These are phyloP conservation scores for Xylariaceae sp. DNA, from an alignment of 2,329 filamentous ascomycete species.

Conservation along the genomic window DNA sequence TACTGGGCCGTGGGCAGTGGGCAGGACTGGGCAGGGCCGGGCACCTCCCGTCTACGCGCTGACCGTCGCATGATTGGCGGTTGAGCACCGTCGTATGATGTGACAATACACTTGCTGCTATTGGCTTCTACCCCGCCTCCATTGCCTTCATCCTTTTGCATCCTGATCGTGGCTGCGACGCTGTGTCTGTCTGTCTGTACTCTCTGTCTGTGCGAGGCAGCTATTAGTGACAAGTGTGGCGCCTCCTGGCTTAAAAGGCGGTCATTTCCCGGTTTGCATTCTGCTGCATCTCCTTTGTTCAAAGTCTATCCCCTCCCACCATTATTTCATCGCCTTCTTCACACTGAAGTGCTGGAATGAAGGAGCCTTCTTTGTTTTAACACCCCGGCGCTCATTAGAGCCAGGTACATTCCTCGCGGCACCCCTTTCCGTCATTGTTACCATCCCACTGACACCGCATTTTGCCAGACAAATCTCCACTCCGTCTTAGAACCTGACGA, in stretches of 20 bases:
- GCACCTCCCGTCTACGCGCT: constrained; percentile 1
- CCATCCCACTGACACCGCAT: constrained; percentile 12
- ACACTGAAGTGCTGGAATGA: constrained; percentile 15
- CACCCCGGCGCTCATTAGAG: constrained; percentile 14
- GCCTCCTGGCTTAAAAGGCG: constrained; percentile 17
- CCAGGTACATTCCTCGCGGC: constrained; percentile 13
- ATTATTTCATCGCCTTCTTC: constrained; percentile 12
- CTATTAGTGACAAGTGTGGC: too few species aligned
- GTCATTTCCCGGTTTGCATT: neutral
- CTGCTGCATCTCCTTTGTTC: constrained; percentile 10
- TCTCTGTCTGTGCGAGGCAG: too few species aligned
- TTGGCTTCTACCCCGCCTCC: constrained; percentile 34
- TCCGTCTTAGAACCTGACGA: constrained; percentile 8
- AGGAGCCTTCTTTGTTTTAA: constrained; percentile 13
- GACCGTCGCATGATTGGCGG: constrained; percentile 29
- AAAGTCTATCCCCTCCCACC: neutral
- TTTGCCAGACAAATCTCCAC: constrained; percentile 14
- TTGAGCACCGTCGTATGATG: constrained; percentile 18
- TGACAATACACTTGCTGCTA: constrained; percentile 21
- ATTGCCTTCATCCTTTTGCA: constrained; percentile 17
- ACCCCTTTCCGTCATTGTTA: neutral
- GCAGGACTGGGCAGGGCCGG: too few species aligned
- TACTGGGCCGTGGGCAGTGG: too few species aligned
- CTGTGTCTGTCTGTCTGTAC: too few species aligned
- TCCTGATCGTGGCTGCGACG: too few species aligned